Evolutionary conservation across 257 asterid genomes (phyloP).

Genomic region (Handroanthus guayacan): DNA sequence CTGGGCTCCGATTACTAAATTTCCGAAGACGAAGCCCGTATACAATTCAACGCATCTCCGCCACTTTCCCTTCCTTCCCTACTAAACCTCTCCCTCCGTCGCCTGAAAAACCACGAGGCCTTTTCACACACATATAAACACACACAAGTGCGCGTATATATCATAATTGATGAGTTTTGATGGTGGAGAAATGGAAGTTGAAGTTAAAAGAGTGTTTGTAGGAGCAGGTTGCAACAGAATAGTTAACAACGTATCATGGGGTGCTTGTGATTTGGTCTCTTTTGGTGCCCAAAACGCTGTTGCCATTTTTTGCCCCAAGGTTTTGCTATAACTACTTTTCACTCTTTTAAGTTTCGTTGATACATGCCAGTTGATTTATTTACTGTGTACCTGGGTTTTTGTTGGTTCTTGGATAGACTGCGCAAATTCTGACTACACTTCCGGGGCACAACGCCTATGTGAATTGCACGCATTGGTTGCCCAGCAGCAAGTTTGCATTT

Average conservation of each 20-base stretch:
- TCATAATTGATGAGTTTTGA: slow-evolving; percentile 38
- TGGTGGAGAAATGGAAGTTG: slow-evolving; percentile 43
- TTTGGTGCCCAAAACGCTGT: slow-evolving; percentile 96
- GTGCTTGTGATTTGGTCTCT: slow-evolving; percentile 79
- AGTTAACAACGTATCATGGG: slow-evolving; percentile 96
- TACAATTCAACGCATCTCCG: neutral
- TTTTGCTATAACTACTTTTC: slow-evolving; percentile 13
- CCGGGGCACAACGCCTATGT: slow-evolving; percentile 92
- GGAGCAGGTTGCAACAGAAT: slow-evolving; percentile 95
- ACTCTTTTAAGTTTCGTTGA: neutral
- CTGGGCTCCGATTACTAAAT: neutral
- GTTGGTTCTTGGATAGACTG: slow-evolving; percentile 55
- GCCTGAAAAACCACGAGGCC: slow-evolving; percentile 13
- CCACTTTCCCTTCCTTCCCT: slow-evolving; percentile 16
- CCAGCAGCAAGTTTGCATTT: slow-evolving; percentile 80
- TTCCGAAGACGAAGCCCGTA: slow-evolving; percentile 23
- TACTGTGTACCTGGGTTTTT: slow-evolving; percentile 7
- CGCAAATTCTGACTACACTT: slow-evolving; percentile 86
- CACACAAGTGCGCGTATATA: no score
- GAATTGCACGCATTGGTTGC: slow-evolving; percentile 93
- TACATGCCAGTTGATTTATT: neutral
- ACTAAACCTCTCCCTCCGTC: slow-evolving; percentile 29
- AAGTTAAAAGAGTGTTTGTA: slow-evolving; percentile 65
- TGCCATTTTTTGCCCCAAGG: slow-evolving; percentile 93
- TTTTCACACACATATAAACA: neutral